Percentiles rank a stretch among this genome's conserved stretches.
Conservation (phyloP, 257 asterid genomes). For the Przewalskia tangutica region DNA sequence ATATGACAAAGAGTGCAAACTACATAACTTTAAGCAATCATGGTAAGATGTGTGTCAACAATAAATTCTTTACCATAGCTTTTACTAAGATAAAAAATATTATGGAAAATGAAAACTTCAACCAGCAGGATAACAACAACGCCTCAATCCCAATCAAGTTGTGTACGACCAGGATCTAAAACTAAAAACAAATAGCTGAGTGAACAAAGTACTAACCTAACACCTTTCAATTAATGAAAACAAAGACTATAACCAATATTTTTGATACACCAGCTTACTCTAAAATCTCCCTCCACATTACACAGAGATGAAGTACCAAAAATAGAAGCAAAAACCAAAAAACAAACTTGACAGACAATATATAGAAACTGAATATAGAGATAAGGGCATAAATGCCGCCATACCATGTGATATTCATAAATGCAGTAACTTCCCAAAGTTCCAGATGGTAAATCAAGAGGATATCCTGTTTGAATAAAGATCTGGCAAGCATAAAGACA, state of each 20-base stretch:
- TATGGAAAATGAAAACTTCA: neutral
- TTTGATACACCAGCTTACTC: neutral
- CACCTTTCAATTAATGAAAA: neutral
- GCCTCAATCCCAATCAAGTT: neutral
- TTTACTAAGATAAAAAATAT: neutral
- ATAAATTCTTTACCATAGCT: neutral
- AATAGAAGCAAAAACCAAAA: neutral
- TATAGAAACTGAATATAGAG: neutral
- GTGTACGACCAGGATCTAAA: neutral
- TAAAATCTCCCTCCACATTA: neutral
- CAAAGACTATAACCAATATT: neutral
- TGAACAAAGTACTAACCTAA: neutral
- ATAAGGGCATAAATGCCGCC: constrained; percentile 5
- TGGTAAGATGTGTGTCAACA: neutral
- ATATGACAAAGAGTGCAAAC: neutral
- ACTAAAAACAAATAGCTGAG: neutral
- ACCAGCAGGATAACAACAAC: neutral
- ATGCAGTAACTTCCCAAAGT: constrained; percentile 99
- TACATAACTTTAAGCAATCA: neutral
- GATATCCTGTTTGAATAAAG: constrained; percentile 98
- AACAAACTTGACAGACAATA: neutral
- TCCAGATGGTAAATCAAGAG: constrained; percentile 99
- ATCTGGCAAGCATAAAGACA: constrained; percentile 45
- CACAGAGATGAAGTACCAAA: neutral
- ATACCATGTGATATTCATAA: constrained; percentile 98